phyloP scores from a whole-genome alignment of 768 basidiomycete species.

The Guyanaporus albipodus region DNA sequence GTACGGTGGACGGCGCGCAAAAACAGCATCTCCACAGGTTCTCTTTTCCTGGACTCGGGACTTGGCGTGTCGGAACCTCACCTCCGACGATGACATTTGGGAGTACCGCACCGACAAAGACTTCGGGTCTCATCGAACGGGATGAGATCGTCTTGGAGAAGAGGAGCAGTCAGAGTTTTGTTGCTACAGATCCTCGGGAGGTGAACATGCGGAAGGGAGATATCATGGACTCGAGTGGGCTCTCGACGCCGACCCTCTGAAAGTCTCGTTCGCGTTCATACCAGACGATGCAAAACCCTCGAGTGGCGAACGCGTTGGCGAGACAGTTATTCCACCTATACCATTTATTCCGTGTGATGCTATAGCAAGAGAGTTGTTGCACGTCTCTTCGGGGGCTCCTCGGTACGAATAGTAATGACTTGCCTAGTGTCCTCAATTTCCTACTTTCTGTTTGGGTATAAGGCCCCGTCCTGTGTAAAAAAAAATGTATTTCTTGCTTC shows the following conservation, averaged over 20 bases:
- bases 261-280: too few relatives aligned
- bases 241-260: constrained; percentile 1
- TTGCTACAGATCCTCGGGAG: not conserved
- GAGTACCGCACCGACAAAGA: not conserved
- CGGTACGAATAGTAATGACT: constrained; percentile 18
- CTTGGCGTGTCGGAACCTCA: constrained; percentile 16
- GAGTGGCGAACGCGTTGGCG: too few relatives aligned
- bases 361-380: constrained; percentile 20
- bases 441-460: constrained; percentile 20
- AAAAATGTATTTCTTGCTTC: constrained; percentile 16
- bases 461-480: constrained; percentile 21
- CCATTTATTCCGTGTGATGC: too few relatives aligned
- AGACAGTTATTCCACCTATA: too few relatives aligned
- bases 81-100: constrained; percentile 4
- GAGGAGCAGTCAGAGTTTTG: constrained; percentile 1
- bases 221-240: not conserved
- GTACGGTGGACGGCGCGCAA: not conserved
- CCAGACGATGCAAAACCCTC: too few relatives aligned
- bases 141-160: not conserved
- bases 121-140: not conserved
- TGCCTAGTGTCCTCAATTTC: constrained; percentile 17
- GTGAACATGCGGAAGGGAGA: not conserved
- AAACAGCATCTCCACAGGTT: not conserved
- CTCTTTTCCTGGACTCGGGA: constrained; percentile 13
- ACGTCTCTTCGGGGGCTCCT: constrained; percentile 10